Base-by-base conservation (phyloP, 2,329 filamentous ascomycete genomes). In the Paraphaeosphaeria sporulosa region DNA sequence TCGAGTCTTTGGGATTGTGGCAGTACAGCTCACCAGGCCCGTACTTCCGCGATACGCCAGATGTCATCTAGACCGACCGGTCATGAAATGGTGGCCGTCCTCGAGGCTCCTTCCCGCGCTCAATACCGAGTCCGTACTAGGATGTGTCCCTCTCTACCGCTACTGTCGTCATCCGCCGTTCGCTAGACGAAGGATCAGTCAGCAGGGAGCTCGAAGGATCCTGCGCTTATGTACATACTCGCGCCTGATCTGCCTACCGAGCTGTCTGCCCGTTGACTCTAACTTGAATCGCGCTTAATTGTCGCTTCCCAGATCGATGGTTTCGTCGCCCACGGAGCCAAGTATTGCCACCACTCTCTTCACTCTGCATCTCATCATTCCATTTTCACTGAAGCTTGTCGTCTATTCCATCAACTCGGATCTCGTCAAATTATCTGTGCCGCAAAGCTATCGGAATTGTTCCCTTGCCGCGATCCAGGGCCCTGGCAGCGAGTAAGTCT, bases 261-360 rank as follows among this genome's bases (percentile, higher is more conserved):
- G 51, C 56, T 36, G 54, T n/a, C 52, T 40, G 56, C 40, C 56
- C 59, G 59, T 59, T 62, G 52, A 40, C 40, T 46, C 57, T 62
- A 62, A 40, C 57, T 46, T 56, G 51, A 25, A 58, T 46, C 60
- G 56, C 60, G 60, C 59, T 58, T 61, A 61, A 58, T 15, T 30
- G 32, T 57, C 47, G n/a, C 50, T 44, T 47, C 36, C 19, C 13
- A 30, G 40, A 42, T 51, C 38, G 23, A 40, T 38, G 23, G 19
- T 46, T 43, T 23, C 12, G 17, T 36, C 42, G 52, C 19, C 27
- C n/a, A 32, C 25, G 13, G 30, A 54, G 50, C 50, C 50, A 53
- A 43, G 50, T 21, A 32, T 42, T n/a, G 13, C 8, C 17, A 9
- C 9, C 25, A 9, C 42, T 23, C 19, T 44, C 19, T 7, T 21